Evolutionary conservation across 345 rosid species (phyloP).

Genomic region (Excoecaria cochinchinensis): DNA sequence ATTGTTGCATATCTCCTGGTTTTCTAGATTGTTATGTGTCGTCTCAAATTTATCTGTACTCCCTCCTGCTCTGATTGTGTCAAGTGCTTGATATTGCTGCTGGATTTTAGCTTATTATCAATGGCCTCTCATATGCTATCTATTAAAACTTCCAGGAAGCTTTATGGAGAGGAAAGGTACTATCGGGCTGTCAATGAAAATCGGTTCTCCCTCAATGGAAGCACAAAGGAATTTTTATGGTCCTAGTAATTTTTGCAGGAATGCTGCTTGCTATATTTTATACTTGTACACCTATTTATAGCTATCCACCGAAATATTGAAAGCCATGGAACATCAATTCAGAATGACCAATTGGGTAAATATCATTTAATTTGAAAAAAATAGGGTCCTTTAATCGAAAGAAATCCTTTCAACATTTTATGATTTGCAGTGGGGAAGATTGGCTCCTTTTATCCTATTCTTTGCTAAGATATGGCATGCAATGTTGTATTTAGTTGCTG

Average conservation of each 20-base stretch:
- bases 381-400: too few species aligned
- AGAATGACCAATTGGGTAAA: background rate
- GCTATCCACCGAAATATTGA: background rate
- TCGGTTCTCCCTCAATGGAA: conserved; percentile 20
- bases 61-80: background rate
- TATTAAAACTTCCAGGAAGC: conserved; percentile 43
- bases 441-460: too few species aligned
- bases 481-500: too few species aligned
- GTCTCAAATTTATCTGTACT: background rate
- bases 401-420: too few species aligned
- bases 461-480: too few species aligned
- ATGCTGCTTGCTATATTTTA: background rate
- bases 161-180: conserved; percentile 64
- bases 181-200: conserved; percentile 36
- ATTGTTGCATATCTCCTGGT: background rate
- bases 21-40: background rate
- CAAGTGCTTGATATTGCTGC: too few species aligned
- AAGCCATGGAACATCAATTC: background rate
- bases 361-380: background rate
- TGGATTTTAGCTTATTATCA: too few species aligned
- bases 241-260: background rate
- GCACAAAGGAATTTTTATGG: background rate
- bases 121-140: too few species aligned
- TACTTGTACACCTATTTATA: background rate
- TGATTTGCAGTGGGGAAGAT: too few species aligned